A percentile compares a stretch with the other conserved stretches of the same genome.
Evolutionary conservation across 768 basidiomycete genomes (phyloP).

Genomic region (Leccinum subgranulosum): DNA sequence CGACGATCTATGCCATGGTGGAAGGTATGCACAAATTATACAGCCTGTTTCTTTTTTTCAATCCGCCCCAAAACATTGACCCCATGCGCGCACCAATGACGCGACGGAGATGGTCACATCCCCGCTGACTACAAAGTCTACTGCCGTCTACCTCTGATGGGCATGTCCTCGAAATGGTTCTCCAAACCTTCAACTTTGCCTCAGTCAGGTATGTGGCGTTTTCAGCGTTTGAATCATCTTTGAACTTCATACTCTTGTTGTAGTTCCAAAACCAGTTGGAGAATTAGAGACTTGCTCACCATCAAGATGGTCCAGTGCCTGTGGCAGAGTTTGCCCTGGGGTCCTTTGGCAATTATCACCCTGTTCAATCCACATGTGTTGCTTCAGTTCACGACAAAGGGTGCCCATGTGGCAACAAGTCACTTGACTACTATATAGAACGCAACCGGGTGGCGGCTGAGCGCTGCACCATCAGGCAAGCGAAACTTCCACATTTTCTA

Average conservation of each 20-base stretch:
- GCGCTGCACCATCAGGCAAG: slow-evolving; percentile 85
- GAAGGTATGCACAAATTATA: no score
- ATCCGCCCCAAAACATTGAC: no score
- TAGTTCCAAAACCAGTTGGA: slow-evolving; percentile 90
- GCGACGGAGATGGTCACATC: no score
- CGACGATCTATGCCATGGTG: no score
- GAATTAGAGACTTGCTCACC: slow-evolving; percentile 87
- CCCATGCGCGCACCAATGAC: no score
- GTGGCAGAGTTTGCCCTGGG: slow-evolving; percentile 95
- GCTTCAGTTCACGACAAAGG: slow-evolving; percentile 93
- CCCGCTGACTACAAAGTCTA: background rate
- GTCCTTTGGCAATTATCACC: slow-evolving; percentile 89
- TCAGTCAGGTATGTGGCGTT: no score
- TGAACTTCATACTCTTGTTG: slow-evolving; percentile 4
- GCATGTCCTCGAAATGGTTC: background rate
- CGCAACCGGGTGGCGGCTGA: slow-evolving; percentile 82
- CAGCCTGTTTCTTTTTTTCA: no score
- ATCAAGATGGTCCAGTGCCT: slow-evolving; percentile 87
- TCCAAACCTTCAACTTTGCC: background rate
- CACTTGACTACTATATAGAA: slow-evolving; percentile 95
- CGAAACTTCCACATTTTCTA: slow-evolving; percentile 99
- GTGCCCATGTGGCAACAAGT: slow-evolving; percentile 84
- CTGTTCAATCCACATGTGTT: slow-evolving; percentile 89
- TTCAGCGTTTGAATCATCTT: no score
- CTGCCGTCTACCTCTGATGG: no score